phyloP scores from a whole-genome alignment of 345 rosid species.

The Populus davidiana region DNA sequence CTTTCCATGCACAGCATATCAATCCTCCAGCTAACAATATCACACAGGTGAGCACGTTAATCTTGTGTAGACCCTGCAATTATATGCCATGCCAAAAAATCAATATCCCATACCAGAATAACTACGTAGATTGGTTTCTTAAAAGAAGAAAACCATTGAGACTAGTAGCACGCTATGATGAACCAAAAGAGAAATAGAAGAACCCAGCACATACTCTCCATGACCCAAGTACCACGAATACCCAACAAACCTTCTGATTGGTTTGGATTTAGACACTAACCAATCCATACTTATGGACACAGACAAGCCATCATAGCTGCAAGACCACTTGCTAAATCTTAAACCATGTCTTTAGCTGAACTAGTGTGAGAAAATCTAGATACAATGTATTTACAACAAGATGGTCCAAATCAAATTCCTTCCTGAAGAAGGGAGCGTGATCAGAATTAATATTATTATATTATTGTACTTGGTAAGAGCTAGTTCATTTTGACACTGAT shows the following conservation, averaged over 20 bases:
- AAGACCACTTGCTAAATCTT: constrained; percentile 19
- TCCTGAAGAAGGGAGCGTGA: constrained; percentile 29
- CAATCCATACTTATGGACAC: constrained; percentile 11
- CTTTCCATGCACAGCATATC: constrained; percentile 73
- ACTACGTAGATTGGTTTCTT: constrained; percentile 29
- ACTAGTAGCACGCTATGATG: constrained; percentile 20
- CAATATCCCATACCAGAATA: constrained; percentile 48
- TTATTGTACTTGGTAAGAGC: not conserved
- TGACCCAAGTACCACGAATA: constrained; percentile 19
- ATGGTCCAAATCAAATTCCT: constrained; percentile 23
- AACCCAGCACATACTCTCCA: constrained; percentile 17
- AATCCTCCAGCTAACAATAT: constrained; percentile 71
- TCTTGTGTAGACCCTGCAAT: constrained; percentile 74
- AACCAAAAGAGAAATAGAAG: constrained; percentile 20
- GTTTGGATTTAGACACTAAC: constrained; percentile 18
- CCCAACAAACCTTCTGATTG: constrained; percentile 19
- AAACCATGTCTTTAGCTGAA: constrained; percentile 18
- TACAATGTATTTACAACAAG: constrained; percentile 1
- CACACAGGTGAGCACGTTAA: constrained; percentile 62
- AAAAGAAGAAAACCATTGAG: constrained; percentile 30
- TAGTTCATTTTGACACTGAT: not conserved
- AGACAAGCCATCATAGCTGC: constrained; percentile 21
- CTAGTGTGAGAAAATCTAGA: constrained; percentile 14
- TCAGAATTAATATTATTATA: constrained; percentile 8
- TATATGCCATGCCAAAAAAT: constrained; percentile 70